Percentiles rank a stretch among this genome's conserved stretches.
Conservation (phyloP, 2,329 filamentous ascomycete genomes). For the Nigrospora sphaerica region DNA sequence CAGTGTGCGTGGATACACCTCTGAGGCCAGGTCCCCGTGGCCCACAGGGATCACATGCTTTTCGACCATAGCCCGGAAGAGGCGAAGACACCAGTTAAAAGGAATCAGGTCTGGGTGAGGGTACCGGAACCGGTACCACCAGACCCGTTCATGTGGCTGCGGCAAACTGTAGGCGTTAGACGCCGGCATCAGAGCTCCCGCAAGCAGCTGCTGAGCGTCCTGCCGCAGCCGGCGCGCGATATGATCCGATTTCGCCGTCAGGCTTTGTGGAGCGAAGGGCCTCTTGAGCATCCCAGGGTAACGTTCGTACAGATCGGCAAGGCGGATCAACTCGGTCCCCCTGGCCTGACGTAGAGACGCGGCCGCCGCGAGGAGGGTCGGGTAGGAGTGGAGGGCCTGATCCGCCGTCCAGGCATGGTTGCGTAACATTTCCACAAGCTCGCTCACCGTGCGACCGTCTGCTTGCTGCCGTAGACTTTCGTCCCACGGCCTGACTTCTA, state of each 20-base stretch:
- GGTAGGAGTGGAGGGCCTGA: background rate
- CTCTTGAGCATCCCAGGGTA: background rate
- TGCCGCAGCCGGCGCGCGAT: background rate
- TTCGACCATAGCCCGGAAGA: background rate
- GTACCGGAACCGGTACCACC: background rate
- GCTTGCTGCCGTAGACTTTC: too few species aligned
- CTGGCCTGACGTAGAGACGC: background rate
- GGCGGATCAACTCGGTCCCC: background rate
- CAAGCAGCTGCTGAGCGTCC: background rate
- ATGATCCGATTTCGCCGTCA: background rate
- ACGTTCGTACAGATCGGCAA: background rate
- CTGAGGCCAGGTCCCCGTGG: too few species aligned
- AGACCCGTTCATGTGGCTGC: too few species aligned
- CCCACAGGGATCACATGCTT: too few species aligned
- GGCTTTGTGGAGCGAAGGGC: background rate
- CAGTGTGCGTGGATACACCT: too few species aligned
- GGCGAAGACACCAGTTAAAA: background rate
- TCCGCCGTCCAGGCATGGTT: background rate
- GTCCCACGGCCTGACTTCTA: too few species aligned
- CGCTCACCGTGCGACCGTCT: too few species aligned
- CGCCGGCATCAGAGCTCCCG: background rate
- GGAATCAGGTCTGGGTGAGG: background rate
- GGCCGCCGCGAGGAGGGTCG: background rate
- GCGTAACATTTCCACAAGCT: too few species aligned
- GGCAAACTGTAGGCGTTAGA: too few species aligned